Evolutionary conservation across 768 basidiomycete genomes (phyloP).

Genomic region (Psilocybe azurescens): DNA sequence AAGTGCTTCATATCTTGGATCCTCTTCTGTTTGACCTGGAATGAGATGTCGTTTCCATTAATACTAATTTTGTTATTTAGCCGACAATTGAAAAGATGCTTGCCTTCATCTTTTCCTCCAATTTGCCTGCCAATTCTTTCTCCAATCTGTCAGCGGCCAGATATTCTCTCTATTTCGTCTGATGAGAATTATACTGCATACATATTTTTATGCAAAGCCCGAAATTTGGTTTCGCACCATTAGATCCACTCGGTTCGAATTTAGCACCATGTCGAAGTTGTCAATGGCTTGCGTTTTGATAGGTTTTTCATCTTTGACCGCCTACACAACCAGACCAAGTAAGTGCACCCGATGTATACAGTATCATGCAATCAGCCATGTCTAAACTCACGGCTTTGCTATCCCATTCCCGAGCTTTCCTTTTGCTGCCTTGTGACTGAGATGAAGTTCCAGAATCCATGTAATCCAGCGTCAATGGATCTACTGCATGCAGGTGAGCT

Average conservation of each 20-base stretch:
- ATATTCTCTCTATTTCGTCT: conserved; percentile 2
- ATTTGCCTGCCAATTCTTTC: conserved; percentile 2
- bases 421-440: neutral
- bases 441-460: neutral
- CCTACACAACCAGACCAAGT: neutral
- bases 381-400: neutral
- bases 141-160: neutral
- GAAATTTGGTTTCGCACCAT: neutral
- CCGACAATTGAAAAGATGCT: neutral
- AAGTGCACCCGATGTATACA: neutral
- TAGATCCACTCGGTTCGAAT: neutral
- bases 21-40: conserved; percentile 6
- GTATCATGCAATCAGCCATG: neutral
- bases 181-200: neutral
- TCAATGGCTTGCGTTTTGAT: neutral
- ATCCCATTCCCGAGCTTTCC: neutral
- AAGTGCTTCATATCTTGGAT: conserved; percentile 5
- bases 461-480: neutral
- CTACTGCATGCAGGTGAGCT: neutral
- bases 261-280: neutral
- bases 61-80: neutral
- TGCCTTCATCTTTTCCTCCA: conserved; percentile 13
- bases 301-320: neutral
- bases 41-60: too few species aligned
- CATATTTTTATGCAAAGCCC: too few species aligned